Percentiles rank a stretch among this genome's conserved stretches.
phyloP scores from a whole-genome alignment of 164 flowering plant species.

The Aristolochia californica region DNA sequence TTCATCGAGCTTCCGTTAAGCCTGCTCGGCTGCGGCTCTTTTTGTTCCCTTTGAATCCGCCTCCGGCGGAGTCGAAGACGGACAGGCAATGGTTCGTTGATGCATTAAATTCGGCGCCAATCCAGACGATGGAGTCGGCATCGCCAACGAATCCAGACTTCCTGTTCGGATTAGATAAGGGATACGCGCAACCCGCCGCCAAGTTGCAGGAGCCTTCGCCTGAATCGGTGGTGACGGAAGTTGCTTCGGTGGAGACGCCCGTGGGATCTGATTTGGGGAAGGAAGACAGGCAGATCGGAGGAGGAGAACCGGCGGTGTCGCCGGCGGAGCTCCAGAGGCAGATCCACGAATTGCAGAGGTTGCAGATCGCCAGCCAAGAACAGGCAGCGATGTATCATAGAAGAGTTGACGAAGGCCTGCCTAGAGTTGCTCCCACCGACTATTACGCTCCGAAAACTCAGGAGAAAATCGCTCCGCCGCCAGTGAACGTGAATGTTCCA shows the following conservation, averaged over 20 bases:
- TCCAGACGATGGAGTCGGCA: slow-evolving; percentile 21
- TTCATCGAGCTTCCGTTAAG: slow-evolving; percentile 34
- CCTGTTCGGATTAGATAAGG: slow-evolving; percentile 67
- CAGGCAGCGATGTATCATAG: slow-evolving; percentile 18
- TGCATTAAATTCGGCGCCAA: slow-evolving; percentile 50
- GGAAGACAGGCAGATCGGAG: slow-evolving; percentile 23
- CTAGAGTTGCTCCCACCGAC: slow-evolving; percentile 26
- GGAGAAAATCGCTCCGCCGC: slow-evolving; percentile 21
- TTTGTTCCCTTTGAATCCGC: slow-evolving; percentile 25
- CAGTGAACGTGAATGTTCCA: slow-evolving; percentile 6
- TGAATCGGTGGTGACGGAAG: slow-evolving; percentile 11
- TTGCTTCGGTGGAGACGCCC: slow-evolving; percentile 9
- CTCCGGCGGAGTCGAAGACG: slow-evolving; percentile 22
- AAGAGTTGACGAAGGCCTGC: slow-evolving; percentile 19
- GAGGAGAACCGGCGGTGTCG: slow-evolving; percentile 16
- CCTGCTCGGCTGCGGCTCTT: slow-evolving; percentile 64
- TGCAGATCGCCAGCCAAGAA: slow-evolving; percentile 33
- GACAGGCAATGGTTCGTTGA: slow-evolving; percentile 72
- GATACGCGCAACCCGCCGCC: slow-evolving; percentile 12
- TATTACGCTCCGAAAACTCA: slow-evolving; percentile 26
- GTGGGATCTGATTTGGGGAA: slow-evolving; percentile 11
- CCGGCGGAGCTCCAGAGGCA: slow-evolving; percentile 38
- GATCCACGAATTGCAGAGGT: slow-evolving; percentile 42
- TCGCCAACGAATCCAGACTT: slow-evolving; percentile 33
- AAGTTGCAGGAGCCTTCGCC: slow-evolving; percentile 14